Base-by-base conservation (phyloP, 345 rosid species). In the Melaleuca quinquenervia region DNA sequence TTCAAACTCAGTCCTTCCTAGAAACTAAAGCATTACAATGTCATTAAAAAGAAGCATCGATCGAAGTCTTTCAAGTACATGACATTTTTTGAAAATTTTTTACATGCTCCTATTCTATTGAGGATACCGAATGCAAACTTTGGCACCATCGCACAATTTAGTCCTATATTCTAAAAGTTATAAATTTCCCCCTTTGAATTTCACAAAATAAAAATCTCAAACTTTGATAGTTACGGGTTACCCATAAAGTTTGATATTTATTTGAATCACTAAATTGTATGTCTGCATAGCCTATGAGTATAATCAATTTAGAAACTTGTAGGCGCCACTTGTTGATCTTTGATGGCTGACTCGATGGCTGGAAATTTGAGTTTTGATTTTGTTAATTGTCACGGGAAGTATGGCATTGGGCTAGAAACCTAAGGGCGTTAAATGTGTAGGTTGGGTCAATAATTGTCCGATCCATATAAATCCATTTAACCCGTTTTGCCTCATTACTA, bases 311-410 rank as follows among this genome's bases (percentile, higher is more conserved):
- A 32, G 24, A 70, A 32, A 32, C 24, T 2, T 1, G 20, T 8
- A 18, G 12, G 78, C 1, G 0, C 5, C 76, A 8, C 5, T 15
- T 0, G 12, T 64, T 0, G 12, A 29, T 64, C 7, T 15, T 11
- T 32, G 0, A 0, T 15, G 76, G 22, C 6, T 0, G 0, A 32
- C 45, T 7, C 1, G 1, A 18, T 16, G 24, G 76, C 16, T 24
- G 6, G 1, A 64, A 64, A 64, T 3, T 32, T 2, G 11, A 8
- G 24, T 32, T 32, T 32, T 2, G 7, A 32, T 1, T 20, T 64
- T 8, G n/a, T 29, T 32, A 16, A 8, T 64, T 5, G 6, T 3
- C 24, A 2, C n/a, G n/a, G n/a, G n/a, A n/a, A n/a, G n/a, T n/a
- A n/a, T n/a, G n/a, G n/a, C n/a, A n/a, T n/a, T n/a, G n/a, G n/a